Evolutionary conservation across 2,329 filamentous ascomycete species (phyloP), one percentile per base, ranked within the genome.

Genomic region (Purpureocillium lavendulum): DNA sequence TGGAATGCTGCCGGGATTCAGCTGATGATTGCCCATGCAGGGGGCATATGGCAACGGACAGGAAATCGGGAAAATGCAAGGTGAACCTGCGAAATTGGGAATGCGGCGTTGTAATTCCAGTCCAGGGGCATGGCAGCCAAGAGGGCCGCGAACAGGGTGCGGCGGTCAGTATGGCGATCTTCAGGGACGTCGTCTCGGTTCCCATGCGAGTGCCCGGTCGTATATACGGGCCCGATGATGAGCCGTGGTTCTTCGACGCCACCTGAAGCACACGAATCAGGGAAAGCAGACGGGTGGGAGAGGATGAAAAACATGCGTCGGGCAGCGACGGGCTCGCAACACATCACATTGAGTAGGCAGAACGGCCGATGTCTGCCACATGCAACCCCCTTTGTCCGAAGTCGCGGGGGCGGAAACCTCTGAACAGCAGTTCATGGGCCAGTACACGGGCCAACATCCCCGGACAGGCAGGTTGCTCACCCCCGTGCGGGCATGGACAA

Each of bases 41-140:
- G 90, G 92, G 90, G 16, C 80, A 80, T 35, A 62, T 95, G 24
- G 76, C 81, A 39, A 80, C 80, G 52, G 82, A 94, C 51, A 78
- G 73, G 49, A 62, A 58, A 7, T 82, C 77, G 3, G 81, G 81
- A 45, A 62, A 75, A 45, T 75, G 79, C 11, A 94, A 87, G 59
- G 70, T 97, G 46, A 88, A 75, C 45, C 88, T 84, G 59, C 80
- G 85, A 40, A 98, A 97, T 59, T 97, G 90, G 89, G 92, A 97
- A 63, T 95, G 88, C 55, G 92, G 92, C 29, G 85, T 98, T 1
- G 51, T 97, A 17, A 58, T 96, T 31, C 79, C 81, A 9, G 67
- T 84, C 17, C 51, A 26, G 21, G 21, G 53, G 38, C 45, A 44
- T 16, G 28, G 35, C 43, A 35, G 45, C 31, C 29, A 30, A 14